These are phyloP conservation scores for Sequoia sempervirens DNA, from an alignment of 75 land plant species.

Conservation along the genomic window DNA sequence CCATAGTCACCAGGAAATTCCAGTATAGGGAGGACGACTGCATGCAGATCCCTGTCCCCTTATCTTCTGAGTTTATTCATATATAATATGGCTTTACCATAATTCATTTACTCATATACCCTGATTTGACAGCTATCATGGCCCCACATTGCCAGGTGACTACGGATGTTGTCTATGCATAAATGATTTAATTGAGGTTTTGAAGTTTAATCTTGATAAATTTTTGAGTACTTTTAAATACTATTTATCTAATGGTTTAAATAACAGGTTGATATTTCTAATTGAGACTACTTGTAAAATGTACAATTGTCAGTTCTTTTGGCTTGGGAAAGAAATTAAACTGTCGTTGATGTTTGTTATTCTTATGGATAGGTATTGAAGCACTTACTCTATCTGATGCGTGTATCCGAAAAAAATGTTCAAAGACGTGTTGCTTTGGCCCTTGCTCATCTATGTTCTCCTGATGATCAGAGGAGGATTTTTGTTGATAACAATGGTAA, in stretches of 20 bases:
- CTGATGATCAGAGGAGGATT: conserved; percentile 67
- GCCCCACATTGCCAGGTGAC: background rate
- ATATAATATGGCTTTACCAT: no score
- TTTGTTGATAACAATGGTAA: conserved; percentile 90
- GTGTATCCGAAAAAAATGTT: conserved; percentile 64
- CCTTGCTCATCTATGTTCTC: conserved; percentile 90
- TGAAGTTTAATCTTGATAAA: background rate
- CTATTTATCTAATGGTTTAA: background rate
- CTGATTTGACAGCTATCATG: no score
- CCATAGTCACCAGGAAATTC: no score
- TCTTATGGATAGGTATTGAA: conserved; percentile 64
- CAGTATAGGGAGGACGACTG: no score
- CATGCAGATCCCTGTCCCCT: no score
- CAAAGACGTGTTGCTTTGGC: conserved; percentile 89
- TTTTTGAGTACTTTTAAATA: background rate
- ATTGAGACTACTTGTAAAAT: background rate
- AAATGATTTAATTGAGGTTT: no score
- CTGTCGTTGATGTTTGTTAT: background rate
- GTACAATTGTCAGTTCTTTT: background rate
- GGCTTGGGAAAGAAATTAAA: background rate
- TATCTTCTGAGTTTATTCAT: no score
- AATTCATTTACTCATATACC: no score
- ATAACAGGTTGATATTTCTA: background rate
- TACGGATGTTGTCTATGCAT: background rate
- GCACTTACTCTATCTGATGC: conserved; percentile 85